Conservation (phyloP, 257 asterid genomes). For the Anisodus tanguticus region DNA sequence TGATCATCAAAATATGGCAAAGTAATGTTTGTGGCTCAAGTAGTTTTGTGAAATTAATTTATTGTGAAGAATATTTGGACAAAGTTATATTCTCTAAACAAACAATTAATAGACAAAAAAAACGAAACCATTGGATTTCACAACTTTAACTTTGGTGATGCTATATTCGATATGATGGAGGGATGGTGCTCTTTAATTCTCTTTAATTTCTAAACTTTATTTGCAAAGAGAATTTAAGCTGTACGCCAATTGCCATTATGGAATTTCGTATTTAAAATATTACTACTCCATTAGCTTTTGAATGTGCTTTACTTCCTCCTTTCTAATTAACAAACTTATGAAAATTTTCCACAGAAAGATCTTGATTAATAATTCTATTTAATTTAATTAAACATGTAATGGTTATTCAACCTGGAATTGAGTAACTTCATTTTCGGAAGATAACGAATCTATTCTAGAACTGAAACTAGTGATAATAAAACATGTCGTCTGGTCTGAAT, state of each 20-base stretch:
- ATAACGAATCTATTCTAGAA: background rate
- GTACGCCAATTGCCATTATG: conserved; percentile 25
- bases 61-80: conserved; percentile 25
- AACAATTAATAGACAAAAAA: background rate
- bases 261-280: background rate
- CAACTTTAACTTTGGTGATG: background rate
- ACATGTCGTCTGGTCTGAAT: background rate
- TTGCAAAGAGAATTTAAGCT: background rate
- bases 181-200: conserved; percentile 1
- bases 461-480: background rate
- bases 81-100: conserved; percentile 17
- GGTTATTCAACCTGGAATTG: background rate
- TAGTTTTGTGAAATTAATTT: conserved; percentile 16
- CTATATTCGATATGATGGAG: conserved; percentile 24
- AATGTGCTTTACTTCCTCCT: background rate
- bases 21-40: conserved; percentile 13
- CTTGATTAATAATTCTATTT: background rate
- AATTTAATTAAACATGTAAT: background rate
- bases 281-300: conserved; percentile 3
- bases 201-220: conserved; percentile 21
- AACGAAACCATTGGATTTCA: conserved; percentile 5
- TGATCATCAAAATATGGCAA: background rate
- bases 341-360: background rate
- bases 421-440: background rate
- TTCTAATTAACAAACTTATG: background rate